Evolutionary conservation across 164 flowering plant species (phyloP), one percentile per base, ranked within the genome.

Genomic region (Stephania cephalantha): DNA sequence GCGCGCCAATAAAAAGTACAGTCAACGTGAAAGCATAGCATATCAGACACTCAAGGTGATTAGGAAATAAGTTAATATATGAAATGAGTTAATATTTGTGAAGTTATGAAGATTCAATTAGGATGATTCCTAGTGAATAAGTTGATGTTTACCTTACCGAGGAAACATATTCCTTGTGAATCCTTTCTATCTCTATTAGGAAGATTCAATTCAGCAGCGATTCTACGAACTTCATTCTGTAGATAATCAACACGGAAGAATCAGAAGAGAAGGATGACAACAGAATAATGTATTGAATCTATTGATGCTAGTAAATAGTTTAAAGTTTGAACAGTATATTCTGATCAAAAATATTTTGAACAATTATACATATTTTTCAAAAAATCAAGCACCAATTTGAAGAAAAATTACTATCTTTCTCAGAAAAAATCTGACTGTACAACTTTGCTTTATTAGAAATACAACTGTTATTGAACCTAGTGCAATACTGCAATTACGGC

Each of bases 91-190:
- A 17, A 55, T 13, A 20, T 58, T 20, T 20, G 15, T 58, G 20
- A 58, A 58, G 22, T 17, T 7, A 35, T 35, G 42, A 35, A 35
- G 42, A 35, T 35, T 35, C 4, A 35, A 35, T 4, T 35, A 35
- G 42, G 42, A 35, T 2, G 42, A 35, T 35, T 35, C 42, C 42
- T 53, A 48, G 46, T 13, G 35, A 83, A 65, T 44, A 35, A 35
- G 42, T 35, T 35, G 42, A 35, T 35, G 55, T 61, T 74, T 83
- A 95, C 99, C 97, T 95, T 95, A 44, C 99, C 99, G 50, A 95
- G 96, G 81, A 95, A 95, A 83, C 99, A 95, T 73, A 95, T 93
- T 81, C 99, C 99, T 83, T 95, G 99, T 61, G 99, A 95, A 87
- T 95, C 99, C 85, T 93, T 95, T 74, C 99, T 88, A 71, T 90